phyloP scores from a whole-genome alignment of 176 grass and related monocot genomes.

The Zea luxurians region DNA sequence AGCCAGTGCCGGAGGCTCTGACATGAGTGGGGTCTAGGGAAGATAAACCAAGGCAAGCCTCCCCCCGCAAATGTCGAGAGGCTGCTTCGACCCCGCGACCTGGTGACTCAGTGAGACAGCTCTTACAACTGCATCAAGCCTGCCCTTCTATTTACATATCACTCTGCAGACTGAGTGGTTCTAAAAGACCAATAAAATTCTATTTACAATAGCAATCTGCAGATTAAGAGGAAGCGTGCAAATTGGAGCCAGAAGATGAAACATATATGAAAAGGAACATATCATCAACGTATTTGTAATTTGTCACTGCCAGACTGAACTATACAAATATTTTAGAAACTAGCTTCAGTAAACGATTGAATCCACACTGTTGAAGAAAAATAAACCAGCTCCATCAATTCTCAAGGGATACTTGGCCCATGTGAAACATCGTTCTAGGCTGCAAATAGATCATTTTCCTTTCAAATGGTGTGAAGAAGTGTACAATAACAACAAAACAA shows the following conservation, averaged over 20 bases:
- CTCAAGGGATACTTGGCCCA: not conserved
- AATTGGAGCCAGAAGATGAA: not conserved
- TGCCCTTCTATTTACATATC: no score
- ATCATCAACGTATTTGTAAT: no score
- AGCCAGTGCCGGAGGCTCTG: no score
- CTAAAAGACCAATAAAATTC: not conserved
- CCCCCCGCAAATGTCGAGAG: no score
- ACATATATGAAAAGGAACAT: not conserved
- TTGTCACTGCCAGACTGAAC: no score
- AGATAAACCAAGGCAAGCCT: no score
- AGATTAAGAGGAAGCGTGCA: not conserved
- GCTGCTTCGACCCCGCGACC: no score
- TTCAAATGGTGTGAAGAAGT: not conserved
- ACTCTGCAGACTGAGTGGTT: no score
- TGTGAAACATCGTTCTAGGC: not conserved
- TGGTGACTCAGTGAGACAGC: no score
- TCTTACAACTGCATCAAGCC: no score
- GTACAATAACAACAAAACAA: not conserved
- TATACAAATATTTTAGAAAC: not conserved
- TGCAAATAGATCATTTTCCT: not conserved
- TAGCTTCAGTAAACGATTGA: not conserved
- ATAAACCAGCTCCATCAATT: not conserved
- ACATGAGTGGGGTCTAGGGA: no score
- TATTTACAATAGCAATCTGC: not conserved
- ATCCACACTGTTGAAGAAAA: not conserved